Percentiles rank a stretch among this genome's conserved stretches.
These are phyloP conservation scores for Ceratocystiopsis minuta DNA, from an alignment of 2,329 filamentous ascomycete species.

Conservation along the genomic window DNA sequence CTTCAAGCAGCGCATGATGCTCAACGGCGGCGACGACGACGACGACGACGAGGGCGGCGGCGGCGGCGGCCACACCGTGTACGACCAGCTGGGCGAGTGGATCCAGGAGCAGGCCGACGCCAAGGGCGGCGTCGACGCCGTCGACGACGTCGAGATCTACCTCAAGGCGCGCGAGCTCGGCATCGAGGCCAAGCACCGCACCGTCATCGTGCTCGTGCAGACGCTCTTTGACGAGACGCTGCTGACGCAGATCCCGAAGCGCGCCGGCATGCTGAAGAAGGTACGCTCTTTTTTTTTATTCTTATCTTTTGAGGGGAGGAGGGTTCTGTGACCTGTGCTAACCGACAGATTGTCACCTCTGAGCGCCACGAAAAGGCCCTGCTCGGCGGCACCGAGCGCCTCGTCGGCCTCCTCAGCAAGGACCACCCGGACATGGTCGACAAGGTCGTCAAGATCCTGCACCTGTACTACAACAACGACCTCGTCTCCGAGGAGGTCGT, in stretches of 20 bases:
- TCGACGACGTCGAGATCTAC: conserved; percentile 83
- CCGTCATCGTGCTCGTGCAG: conserved; percentile 77
- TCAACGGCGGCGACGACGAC: conserved; percentile 50
- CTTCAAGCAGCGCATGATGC: conserved; percentile 77
- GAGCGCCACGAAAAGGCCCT: conserved; percentile 93
- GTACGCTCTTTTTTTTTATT: conserved; percentile 24
- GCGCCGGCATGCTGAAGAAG: conserved; percentile 77
- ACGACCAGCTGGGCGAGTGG: conserved; percentile 88
- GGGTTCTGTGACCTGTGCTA: not conserved
- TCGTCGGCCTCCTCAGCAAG: conserved; percentile 53
- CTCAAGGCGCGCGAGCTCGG: conserved; percentile 92
- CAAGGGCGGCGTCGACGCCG: conserved; percentile 56
- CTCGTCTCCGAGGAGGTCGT: conserved; percentile 76
- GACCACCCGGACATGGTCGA: conserved; percentile 60
- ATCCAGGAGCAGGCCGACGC: conserved; percentile 56
- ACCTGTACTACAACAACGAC: conserved; percentile 81
- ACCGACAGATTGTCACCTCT: conserved; percentile 53
- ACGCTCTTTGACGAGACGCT: conserved; percentile 88
- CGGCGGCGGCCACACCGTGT: conserved; percentile 54
- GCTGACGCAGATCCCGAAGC: conserved; percentile 67
- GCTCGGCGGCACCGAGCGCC: conserved; percentile 85
- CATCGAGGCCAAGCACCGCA: conserved; percentile 88
- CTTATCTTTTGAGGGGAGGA: not conserved
- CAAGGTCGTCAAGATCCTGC: conserved; percentile 69
- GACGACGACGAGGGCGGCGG: conserved; percentile 73